Percentiles rank a stretch among this genome's conserved stretches.
These are phyloP conservation scores for Aeminium ludgeri DNA, from an alignment of 495 filamentous ascomycete genomes.

Conservation along the genomic window DNA sequence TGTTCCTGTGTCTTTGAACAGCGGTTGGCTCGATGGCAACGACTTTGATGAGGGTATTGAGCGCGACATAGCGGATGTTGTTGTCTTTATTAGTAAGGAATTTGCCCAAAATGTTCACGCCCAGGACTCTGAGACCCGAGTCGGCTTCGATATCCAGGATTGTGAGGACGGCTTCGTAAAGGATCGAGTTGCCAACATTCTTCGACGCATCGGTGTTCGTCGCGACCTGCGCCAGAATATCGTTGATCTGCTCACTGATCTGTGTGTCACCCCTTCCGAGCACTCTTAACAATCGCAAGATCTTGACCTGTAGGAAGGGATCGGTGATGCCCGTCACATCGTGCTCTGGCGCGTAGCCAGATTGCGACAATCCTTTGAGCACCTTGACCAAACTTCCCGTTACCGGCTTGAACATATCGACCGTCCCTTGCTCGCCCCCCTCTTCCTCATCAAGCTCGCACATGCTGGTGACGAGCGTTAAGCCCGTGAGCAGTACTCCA, in stretches of 20 bases:
- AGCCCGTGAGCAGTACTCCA: constrained; percentile 77
- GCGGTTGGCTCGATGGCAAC: constrained; percentile 96
- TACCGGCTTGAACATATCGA: constrained; percentile 77
- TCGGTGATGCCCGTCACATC: constrained; percentile 96
- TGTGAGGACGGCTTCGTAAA: constrained; percentile 93
- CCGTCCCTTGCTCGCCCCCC: constrained; percentile 64
- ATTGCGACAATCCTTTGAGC: constrained; percentile 77
- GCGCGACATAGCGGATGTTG: constrained; percentile 94
- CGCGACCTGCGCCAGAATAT: constrained; percentile 92
- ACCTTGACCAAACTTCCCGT: constrained; percentile 63
- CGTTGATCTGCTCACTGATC: constrained; percentile 93
- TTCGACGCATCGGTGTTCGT: constrained; percentile 97
- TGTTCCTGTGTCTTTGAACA: constrained; percentile 91
- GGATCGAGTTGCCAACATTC: constrained; percentile 93
- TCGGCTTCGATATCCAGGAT: constrained; percentile 98
- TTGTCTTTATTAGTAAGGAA: constrained; percentile 96
- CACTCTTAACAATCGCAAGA: constrained; percentile 68
- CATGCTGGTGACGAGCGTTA: constrained; percentile 81
- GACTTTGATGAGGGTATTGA: constrained; percentile 96
- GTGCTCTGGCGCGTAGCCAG: constrained; percentile 93
- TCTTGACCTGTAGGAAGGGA: constrained; percentile 97
- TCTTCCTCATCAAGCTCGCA: constrained; percentile 84
- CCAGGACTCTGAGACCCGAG: constrained; percentile 77
- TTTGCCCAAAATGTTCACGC: constrained; percentile 96
- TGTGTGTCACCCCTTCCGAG: constrained; percentile 72